Evolutionary conservation across 2,329 filamentous ascomycete species (phyloP).

Genomic region (Talaromyces funiculosus): DNA sequence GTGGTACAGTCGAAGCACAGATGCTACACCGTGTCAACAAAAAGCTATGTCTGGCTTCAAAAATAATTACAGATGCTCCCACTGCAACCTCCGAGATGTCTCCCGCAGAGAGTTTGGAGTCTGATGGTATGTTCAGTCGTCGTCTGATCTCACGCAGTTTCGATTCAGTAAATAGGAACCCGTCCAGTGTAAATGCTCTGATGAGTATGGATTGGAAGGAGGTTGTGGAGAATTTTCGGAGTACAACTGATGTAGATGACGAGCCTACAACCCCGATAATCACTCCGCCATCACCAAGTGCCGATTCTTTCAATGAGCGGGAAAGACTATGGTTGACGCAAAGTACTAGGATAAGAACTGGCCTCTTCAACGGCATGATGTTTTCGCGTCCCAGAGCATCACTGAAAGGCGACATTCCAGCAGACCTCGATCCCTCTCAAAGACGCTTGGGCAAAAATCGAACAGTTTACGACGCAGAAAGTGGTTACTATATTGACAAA

Average conservation of each 20-base stretch:
- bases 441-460: slow-evolving; percentile 53
- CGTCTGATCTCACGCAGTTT: neutral
- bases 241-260: neutral
- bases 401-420: slow-evolving; percentile 29
- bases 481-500: slow-evolving; percentile 52
- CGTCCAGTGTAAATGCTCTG: neutral
- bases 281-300: neutral
- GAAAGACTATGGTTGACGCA: slow-evolving; percentile 53
- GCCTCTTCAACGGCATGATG: slow-evolving; percentile 53
- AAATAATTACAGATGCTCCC: slow-evolving; percentile 38
- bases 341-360: slow-evolving; percentile 53
- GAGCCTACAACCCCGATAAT: neutral
- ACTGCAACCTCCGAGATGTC: neutral
- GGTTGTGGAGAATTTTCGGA: neutral
- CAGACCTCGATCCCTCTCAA: slow-evolving; percentile 41
- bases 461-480: slow-evolving; percentile 48
- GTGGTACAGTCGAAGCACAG: slow-evolving; percentile 54
- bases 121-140: neutral
- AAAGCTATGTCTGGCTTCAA: slow-evolving; percentile 57
- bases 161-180: neutral
- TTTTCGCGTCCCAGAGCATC: slow-evolving; percentile 24
- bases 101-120: neutral
- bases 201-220: neutral
- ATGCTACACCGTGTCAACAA: slow-evolving; percentile 56
- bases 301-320: slow-evolving; percentile 32